Evolutionary conservation across 2,329 filamentous ascomycete species (phyloP), one percentile per base, ranked within the genome.

Genomic region (Microsporum audouinii): DNA sequence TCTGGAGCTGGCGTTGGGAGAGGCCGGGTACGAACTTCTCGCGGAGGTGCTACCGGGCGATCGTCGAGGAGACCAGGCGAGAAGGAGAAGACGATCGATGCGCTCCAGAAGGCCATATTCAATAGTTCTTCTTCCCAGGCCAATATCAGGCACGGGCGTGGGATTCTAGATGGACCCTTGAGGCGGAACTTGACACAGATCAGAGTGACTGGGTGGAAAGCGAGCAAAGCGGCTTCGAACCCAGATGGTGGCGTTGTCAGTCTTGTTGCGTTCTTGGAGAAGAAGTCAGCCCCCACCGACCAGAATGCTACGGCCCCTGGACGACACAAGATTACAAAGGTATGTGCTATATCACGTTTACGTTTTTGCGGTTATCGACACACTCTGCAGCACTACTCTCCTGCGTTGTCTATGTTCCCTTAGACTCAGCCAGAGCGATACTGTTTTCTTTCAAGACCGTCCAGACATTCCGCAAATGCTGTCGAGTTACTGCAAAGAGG

Each of bases 301-400:
- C 76, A 77, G 63, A 78, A 78, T 70, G 62, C 69, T 67, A 69
- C 67, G 56, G 69, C 72, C 63, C 70, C 76, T 69, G 78, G 81
- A 68, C 77, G 78, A 66, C 78, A 88, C 67, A 84, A 80, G 71
- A 85, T 91, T 65, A 85, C 84, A 77, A 89, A 89, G 85, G 88
- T 91, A 88, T 84, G 86, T 88, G 73, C 75, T 72, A 74, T 71
- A 74, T 66, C 68, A 72, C 68, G 69, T 70, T 71, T 68, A 72
- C 68, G 69, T 70, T 71, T 63, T 72, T 65, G 70, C 72, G 72
- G 71, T 75, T 72, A 74, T 68, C 72, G 72, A 70, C 72, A 71
- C 71, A 67, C 66, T 61, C 64, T 68, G 68, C 71, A 69, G 67
- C 65, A 66, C 70, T 66, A 65, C 68, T 67, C 65, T 72, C 67